Percentiles rank a stretch among this genome's conserved stretches.
Evolutionary conservation across 257 asterid genomes (phyloP).

Genomic region (Salvia miltiorrhiza): DNA sequence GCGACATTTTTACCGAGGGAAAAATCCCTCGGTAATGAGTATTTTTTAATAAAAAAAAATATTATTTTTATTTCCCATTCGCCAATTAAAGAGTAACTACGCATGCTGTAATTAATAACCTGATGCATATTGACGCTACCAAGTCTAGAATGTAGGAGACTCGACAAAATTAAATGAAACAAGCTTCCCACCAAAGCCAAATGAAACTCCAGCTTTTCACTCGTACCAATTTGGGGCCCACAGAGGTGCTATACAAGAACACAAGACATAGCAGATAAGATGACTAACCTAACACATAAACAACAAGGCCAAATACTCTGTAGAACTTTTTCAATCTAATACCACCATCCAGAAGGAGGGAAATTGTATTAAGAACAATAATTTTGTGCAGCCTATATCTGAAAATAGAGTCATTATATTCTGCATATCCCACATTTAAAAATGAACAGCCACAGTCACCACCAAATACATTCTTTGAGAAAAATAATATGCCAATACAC

Average conservation of each 20-base stretch:
- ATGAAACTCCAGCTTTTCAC: slow-evolving; percentile 89
- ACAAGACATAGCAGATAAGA: slow-evolving; percentile 21
- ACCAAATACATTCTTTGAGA: too few species aligned
- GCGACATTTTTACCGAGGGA: too few species aligned
- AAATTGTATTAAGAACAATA: background rate
- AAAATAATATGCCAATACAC: too few species aligned
- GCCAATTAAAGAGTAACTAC: background rate
- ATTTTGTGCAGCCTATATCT: background rate
- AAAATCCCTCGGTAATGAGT: too few species aligned
- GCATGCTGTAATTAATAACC: too few species aligned
- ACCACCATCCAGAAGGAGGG: slow-evolving; percentile 1
- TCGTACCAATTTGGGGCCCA: slow-evolving; percentile 98
- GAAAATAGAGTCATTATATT: too few species aligned
- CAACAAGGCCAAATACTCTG: slow-evolving; percentile 4
- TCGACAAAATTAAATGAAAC: slow-evolving; percentile 70
- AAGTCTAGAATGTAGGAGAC: slow-evolving; percentile 28
- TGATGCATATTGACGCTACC: slow-evolving; percentile 6
- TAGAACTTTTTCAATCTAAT: background rate
- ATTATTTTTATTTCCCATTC: too few species aligned
- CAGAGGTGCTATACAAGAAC: slow-evolving; percentile 57
- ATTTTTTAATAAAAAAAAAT: too few species aligned
- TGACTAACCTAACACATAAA: slow-evolving; percentile 13
- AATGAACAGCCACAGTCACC: too few species aligned
- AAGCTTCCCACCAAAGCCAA: slow-evolving; percentile 99
- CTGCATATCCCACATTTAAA: too few species aligned